phyloP scores from a whole-genome alignment of 768 basidiomycete species.

The Suillus ampliporus region DNA sequence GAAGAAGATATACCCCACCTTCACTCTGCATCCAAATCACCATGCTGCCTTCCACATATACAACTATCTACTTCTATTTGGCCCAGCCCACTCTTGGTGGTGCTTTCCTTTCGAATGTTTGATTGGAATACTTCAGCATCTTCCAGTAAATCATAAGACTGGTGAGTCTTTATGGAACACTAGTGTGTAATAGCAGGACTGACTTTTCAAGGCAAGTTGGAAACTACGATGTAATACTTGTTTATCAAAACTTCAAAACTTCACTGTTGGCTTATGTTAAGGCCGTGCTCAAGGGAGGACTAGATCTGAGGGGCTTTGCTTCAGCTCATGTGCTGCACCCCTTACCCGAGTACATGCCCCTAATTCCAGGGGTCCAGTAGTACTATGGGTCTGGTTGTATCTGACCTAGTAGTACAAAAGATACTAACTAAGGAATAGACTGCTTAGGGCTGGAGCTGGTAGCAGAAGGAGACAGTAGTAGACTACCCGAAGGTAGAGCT shows the following conservation, averaged over 20 bases:
- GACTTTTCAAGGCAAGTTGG: slow-evolving; percentile 11
- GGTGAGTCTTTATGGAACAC: slow-evolving; percentile 24
- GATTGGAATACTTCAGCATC: slow-evolving; percentile 36
- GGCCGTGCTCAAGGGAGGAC: no score
- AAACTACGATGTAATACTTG: slow-evolving; percentile 11
- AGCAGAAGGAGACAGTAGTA: no score
- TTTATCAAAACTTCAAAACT: slow-evolving; percentile 23
- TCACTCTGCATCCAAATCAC: slow-evolving; percentile 30
- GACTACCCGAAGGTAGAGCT: no score
- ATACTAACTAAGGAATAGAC: no score
- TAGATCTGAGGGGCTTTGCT: no score
- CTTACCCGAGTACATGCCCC: no score
- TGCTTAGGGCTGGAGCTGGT: no score
- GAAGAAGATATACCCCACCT: slow-evolving; percentile 22
- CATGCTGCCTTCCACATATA: slow-evolving; percentile 39
- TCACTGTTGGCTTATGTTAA: slow-evolving; percentile 20
- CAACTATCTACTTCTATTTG: slow-evolving; percentile 31
- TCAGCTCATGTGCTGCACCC: no score
- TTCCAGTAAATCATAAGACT: slow-evolving; percentile 36
- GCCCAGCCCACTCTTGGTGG: slow-evolving; percentile 35
- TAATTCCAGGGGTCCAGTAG: no score
- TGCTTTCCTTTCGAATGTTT: slow-evolving; percentile 37
- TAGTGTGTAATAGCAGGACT: neutral
- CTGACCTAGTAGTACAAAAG: no score
- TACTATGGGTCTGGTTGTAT: no score